Conservation (phyloP, 495 filamentous ascomycete genomes). For the Acidomyces sp. region DNA sequence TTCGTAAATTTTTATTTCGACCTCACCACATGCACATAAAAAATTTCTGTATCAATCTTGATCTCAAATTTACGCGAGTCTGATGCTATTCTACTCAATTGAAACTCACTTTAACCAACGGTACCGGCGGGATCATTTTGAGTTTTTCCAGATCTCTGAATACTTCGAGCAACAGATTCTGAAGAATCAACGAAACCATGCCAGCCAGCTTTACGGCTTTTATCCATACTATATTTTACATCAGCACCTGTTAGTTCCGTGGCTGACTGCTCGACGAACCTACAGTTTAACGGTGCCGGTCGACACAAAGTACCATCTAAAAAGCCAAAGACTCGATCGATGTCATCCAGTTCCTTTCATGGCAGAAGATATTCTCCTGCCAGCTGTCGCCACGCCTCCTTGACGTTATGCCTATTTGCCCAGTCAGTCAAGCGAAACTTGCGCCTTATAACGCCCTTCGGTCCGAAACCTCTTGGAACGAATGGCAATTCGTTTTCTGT, state of each 20-base stretch:
- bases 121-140: background rate
- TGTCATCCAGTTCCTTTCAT: conserved; percentile 25
- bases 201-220: conserved; percentile 31
- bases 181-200: conserved; percentile 32
- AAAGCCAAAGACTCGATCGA: conserved; percentile 27
- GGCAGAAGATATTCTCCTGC: conserved; percentile 19
- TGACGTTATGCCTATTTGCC: conserved; percentile 35
- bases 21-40: too few relatives aligned
- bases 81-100: too few relatives aligned
- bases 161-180: conserved; percentile 29
- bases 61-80: too few relatives aligned
- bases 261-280: conserved; percentile 9
- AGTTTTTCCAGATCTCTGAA: conserved; percentile 18
- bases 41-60: too few relatives aligned
- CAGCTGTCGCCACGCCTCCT: conserved; percentile 33
- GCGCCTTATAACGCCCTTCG: conserved; percentile 22
- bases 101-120: background rate
- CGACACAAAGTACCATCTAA: conserved; percentile 22
- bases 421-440: conserved; percentile 33
- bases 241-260: background rate
- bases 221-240: conserved; percentile 25
- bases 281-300: conserved; percentile 16
- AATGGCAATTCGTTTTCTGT: conserved; percentile 13
- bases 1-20: too few relatives aligned
- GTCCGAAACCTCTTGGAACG: conserved; percentile 16